These are phyloP conservation scores for Clavariopsis aquatica DNA, from an alignment of 495 filamentous ascomycete genomes.

Conservation along the genomic window DNA sequence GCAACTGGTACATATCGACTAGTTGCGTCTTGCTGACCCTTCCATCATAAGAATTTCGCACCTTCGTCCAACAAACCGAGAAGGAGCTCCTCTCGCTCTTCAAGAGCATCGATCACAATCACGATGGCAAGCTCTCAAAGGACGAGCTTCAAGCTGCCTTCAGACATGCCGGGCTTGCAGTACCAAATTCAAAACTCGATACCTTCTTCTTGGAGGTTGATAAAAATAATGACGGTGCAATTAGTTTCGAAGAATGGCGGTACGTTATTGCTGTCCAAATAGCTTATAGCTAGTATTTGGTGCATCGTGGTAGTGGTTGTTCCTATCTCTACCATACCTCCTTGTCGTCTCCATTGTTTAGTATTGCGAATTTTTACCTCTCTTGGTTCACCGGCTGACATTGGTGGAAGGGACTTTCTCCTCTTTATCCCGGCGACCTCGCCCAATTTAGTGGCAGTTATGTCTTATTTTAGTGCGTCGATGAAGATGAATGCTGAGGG, in stretches of 20 bases:
- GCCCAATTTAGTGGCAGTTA: conserved; percentile 75
- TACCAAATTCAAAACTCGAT: conserved; percentile 74
- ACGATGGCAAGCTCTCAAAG: conserved; percentile 87
- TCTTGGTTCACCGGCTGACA: conserved; percentile 17
- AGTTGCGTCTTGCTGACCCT: neutral
- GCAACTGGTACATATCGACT: neutral
- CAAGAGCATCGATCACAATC: conserved; percentile 79
- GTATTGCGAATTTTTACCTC: conserved; percentile 5
- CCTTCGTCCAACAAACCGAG: conserved; percentile 85
- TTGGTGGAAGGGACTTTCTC: conserved; percentile 75
- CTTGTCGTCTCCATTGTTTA: neutral
- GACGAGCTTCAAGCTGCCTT: conserved; percentile 78
- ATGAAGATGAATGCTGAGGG: conserved; percentile 91
- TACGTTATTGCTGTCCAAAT: conserved; percentile 51
- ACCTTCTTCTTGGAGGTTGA: conserved; percentile 89
- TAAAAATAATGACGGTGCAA: conserved; percentile 81
- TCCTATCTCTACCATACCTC: neutral
- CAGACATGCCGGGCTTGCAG: conserved; percentile 70
- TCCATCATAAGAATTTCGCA: conserved; percentile 69
- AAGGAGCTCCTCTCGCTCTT: conserved; percentile 78
- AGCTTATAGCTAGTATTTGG: neutral
- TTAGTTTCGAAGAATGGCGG: conserved; percentile 96
- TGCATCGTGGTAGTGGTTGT: neutral
- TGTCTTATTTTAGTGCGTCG: conserved; percentile 89
- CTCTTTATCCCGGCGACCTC: conserved; percentile 83